phyloP scores from a whole-genome alignment of 345 rosid genomes.

The Populus ilicifolia region DNA sequence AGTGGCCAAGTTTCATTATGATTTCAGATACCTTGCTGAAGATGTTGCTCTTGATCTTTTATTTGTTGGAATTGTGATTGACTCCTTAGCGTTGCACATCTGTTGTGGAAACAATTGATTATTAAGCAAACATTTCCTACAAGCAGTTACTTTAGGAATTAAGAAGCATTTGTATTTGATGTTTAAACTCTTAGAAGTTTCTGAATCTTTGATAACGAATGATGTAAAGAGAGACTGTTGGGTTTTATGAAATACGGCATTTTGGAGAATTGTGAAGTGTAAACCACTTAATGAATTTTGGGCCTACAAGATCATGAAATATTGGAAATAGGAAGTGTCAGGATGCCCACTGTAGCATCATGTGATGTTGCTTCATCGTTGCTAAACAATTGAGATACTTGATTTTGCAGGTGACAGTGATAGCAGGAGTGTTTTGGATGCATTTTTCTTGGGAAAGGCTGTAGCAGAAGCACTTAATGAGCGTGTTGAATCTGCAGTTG shows the following conservation, averaged over 20 bases:
- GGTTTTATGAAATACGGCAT: too few relatives aligned
- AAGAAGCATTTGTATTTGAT: neutral
- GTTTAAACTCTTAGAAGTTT: neutral
- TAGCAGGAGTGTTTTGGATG: conserved; percentile 65
- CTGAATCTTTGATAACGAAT: neutral
- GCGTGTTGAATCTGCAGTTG: conserved; percentile 72
- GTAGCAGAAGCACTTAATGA: conserved; percentile 81
- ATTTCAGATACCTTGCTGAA: too few relatives aligned
- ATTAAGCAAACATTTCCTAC: neutral
- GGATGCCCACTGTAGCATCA: neutral
- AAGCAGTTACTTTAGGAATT: neutral
- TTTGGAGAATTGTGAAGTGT: neutral
- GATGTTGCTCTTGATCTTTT: too few relatives aligned
- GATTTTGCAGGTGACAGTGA: conserved; percentile 57
- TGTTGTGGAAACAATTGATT: neutral
- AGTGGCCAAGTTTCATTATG: too few relatives aligned
- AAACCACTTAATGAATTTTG: neutral
- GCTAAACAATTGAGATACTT: conserved; percentile 4
- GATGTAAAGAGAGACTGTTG: neutral
- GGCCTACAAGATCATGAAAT: neutral
- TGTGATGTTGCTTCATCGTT: neutral
- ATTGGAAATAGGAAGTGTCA: neutral
- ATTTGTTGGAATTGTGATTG: too few relatives aligned
- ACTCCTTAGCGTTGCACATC: too few relatives aligned
- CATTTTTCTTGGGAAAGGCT: conserved; percentile 93